Base-by-base conservation (phyloP, 306 rosid genomes). In the Morella rubra region DNA sequence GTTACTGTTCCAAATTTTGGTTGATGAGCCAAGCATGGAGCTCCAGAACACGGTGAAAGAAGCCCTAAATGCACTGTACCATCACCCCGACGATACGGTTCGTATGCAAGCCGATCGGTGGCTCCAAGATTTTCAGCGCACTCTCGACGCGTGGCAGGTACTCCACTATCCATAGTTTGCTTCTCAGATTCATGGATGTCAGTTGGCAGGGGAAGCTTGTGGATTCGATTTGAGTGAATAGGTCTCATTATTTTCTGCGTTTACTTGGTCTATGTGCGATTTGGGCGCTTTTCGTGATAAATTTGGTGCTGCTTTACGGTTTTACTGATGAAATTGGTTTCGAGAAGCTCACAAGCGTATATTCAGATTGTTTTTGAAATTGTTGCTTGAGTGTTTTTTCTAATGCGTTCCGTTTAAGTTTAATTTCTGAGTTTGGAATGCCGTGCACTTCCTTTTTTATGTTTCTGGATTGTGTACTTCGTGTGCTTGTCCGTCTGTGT, bases 101-200 rank as follows among this genome's bases (percentile, higher is more conserved):
- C 98, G 97, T 81, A 77, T 86, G 87, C 94, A 90, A 76, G 99
- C 99, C 90, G 99, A 96, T 96, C 99, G 94, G 46, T 96, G 90
- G 84, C 98, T 96, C 4, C 99, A 96, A 76, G 90, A 91, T 45
- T 96, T 96, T 73, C 98, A 91, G 89, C 90, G 98, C 6, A 92
- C 97, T n/a, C 80, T 96, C 42, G 99, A 96, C 84, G 99, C 99
- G 54, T 96, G 99, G 99, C 99, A 96, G 99, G 99, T 96, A 46
- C 78, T 68, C 56, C 44, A 69, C 83, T 69, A 66, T 78, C 85
- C 56, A 5, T 71, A 73, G 20, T 47, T 49, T 15, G 44, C 58
- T 71, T 69, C 47, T 71, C 59, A 64, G 81, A 81, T 84, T 60
- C 24, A 44, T n/a, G 75, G 47, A 44, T 67, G 44, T 41, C 32